Evolutionary conservation across 2,329 filamentous ascomycete species (phyloP).

Genomic region (Penicillium sp.): DNA sequence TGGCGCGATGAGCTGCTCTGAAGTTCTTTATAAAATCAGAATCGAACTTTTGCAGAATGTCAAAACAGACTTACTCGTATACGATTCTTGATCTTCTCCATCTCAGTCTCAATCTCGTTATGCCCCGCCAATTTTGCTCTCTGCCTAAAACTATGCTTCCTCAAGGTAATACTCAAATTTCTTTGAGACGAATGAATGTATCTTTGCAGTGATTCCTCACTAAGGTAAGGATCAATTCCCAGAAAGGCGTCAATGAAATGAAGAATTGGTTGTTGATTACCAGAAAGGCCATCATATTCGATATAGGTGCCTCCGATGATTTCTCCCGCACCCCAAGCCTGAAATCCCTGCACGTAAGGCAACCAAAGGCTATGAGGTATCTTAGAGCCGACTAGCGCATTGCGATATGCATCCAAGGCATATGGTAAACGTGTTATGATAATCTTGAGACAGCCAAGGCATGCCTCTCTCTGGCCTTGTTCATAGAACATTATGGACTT

Average conservation of each 20-base stretch:
- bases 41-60: neutral
- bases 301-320: neutral
- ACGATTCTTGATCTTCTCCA: neutral
- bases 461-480: no score
- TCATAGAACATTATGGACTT: no score
- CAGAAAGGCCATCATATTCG: neutral
- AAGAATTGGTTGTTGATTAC: neutral
- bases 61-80: neutral
- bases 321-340: no score
- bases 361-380: no score
- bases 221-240: neutral
- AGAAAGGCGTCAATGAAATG: neutral
- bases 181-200: neutral
- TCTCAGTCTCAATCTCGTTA: neutral
- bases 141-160: neutral
- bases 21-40: neutral
- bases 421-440: no score
- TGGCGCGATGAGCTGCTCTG: neutral
- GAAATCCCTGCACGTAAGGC: no score
- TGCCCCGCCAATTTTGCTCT: neutral
- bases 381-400: no score
- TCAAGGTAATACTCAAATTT: neutral
- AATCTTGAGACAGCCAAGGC: no score
- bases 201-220: neutral
- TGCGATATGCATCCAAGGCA: no score